phyloP scores from a whole-genome alignment of 2,329 filamentous ascomycete genomes.

The Cladophialophora exuberans region DNA sequence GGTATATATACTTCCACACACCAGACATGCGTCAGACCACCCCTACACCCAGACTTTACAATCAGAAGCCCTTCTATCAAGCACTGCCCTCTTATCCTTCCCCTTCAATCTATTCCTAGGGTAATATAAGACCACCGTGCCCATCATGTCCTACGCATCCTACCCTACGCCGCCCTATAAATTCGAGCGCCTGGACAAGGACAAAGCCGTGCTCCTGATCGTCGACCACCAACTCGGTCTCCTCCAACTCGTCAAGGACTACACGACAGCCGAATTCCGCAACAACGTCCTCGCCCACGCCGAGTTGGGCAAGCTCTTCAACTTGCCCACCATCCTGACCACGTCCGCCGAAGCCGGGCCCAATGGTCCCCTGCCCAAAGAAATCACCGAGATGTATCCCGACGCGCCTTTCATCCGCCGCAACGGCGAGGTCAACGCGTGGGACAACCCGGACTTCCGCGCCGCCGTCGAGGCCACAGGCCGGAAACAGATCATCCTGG shows the following conservation, averaged over 20 bases:
- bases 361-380: conserved; percentile 71
- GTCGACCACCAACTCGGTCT: conserved; percentile 43
- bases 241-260: conserved; percentile 62
- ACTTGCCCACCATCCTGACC: conserved; percentile 70
- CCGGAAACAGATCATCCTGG: conserved; percentile 72
- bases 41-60: background rate
- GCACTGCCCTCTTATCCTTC: too few relatives aligned
- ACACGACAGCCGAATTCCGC: conserved; percentile 65
- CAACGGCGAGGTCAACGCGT: conserved; percentile 74
- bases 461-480: conserved; percentile 66
- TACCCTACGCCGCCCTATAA: conserved; percentile 13
- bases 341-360: conserved; percentile 71
- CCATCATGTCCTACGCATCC: background rate
- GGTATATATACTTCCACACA: background rate
- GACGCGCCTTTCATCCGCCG: conserved; percentile 67
- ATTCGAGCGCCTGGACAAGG: conserved; percentile 31
- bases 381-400: conserved; percentile 70
- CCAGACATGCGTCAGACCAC: background rate
- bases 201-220: conserved; percentile 32
- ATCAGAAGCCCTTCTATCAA: too few relatives aligned
- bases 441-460: conserved; percentile 73
- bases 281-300: conserved; percentile 71
- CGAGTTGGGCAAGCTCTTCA: conserved; percentile 66
- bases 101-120: background rate
- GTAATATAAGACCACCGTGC: too few relatives aligned